These are phyloP conservation scores for Nadsonia fulvescens DNA, from an alignment of 805 yeast species.

Conservation along the genomic window DNA sequence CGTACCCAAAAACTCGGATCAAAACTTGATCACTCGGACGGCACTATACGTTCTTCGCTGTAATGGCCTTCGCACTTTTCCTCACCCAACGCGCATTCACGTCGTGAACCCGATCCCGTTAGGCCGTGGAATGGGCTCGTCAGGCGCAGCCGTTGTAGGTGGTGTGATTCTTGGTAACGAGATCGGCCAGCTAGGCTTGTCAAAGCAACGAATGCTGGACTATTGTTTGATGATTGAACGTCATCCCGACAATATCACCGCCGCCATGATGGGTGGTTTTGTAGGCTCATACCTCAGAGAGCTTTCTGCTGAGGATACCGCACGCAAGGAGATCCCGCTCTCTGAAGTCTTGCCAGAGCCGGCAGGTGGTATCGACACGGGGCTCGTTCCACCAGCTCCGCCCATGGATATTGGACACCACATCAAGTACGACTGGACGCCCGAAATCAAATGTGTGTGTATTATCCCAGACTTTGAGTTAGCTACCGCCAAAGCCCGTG, in stretches of 20 bases:
- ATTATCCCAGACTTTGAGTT: slow-evolving; percentile 90
- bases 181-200: slow-evolving; percentile 52
- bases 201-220: slow-evolving; percentile 74
- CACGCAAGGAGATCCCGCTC: slow-evolving; percentile 66
- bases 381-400: slow-evolving; percentile 59
- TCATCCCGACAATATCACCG: slow-evolving; percentile 96
- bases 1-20: slow-evolving; percentile 64
- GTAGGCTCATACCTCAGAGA: slow-evolving; percentile 89
- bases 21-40: slow-evolving; percentile 77
- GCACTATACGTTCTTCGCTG: slow-evolving; percentile 84
- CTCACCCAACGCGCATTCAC: slow-evolving; percentile 62
- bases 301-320: slow-evolving; percentile 50
- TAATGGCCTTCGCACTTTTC: slow-evolving; percentile 58
- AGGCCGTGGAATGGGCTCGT: slow-evolving; percentile 93
- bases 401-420: slow-evolving; percentile 80
- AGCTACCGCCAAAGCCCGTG: slow-evolving; percentile 79
- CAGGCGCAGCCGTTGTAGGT: slow-evolving; percentile 97
- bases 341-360: slow-evolving; percentile 70
- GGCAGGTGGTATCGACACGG: slow-evolving; percentile 51
- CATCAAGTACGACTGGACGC: slow-evolving; percentile 68
- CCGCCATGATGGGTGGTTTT: slow-evolving; percentile 98
- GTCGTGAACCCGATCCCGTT: slow-evolving; percentile 86
- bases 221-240: slow-evolving; percentile 94
- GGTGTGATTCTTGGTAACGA: slow-evolving; percentile 85
- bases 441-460: slow-evolving; percentile 70